Percentiles rank a stretch among this genome's conserved stretches.
phyloP scores from a whole-genome alignment of 257 asterid genomes.

The Forsythia suspensa region DNA sequence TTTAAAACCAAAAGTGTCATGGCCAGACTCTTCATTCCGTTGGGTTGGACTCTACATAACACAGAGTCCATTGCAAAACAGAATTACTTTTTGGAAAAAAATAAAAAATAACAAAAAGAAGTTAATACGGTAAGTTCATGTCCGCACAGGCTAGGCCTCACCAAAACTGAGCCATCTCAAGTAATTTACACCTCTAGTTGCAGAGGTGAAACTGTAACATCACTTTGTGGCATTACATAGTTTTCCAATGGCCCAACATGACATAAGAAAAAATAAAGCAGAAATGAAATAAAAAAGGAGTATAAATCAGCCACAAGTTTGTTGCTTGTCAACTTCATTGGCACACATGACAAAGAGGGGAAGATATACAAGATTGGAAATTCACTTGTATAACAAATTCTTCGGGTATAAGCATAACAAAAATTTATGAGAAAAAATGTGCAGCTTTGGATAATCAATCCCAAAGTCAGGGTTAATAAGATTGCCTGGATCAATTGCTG shows the following conservation, averaged over 20 bases:
- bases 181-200: background rate
- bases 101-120: too few species aligned
- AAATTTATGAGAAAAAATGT: background rate
- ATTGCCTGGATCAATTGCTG: constrained; percentile 89
- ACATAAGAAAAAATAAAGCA: background rate
- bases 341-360: background rate
- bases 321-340: background rate
- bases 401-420: background rate
- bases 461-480: background rate
- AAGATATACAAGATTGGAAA: background rate
- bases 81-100: too few species aligned
- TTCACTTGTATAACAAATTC: background rate
- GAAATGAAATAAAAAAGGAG: background rate
- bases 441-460: background rate
- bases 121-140: background rate
- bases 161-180: background rate
- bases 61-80: background rate
- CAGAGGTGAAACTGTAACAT: background rate
- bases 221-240: background rate
- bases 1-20: background rate
- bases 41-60: background rate
- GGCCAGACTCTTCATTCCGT: background rate
- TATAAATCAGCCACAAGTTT: background rate
- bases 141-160: background rate
- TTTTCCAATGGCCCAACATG: background rate